Evolutionary conservation across 2,329 filamentous ascomycete genomes (phyloP).

Genomic region (Alternaria postmessia): DNA sequence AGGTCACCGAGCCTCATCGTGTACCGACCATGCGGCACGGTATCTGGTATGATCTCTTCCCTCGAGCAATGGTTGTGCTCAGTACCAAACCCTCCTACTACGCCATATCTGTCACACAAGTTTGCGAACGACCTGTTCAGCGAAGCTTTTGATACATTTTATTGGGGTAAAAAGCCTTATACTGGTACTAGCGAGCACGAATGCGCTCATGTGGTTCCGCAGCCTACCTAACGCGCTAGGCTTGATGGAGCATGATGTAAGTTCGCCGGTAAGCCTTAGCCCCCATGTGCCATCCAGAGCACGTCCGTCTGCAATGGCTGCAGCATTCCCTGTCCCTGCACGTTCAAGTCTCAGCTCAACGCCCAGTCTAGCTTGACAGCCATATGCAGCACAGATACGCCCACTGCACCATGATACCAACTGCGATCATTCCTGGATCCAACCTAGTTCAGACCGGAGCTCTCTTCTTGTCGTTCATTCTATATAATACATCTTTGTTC

Average conservation of each 20-base stretch:
- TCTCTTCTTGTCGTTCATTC: slow-evolving; percentile 25
- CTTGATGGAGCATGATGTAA: slow-evolving; percentile 33
- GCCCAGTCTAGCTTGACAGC: slow-evolving; percentile 31
- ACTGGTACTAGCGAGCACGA: slow-evolving; percentile 16
- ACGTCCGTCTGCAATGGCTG: slow-evolving; percentile 38
- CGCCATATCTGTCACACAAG: neutral
- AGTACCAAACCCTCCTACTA: neutral
- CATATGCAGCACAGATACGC: slow-evolving; percentile 35
- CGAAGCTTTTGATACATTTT: neutral
- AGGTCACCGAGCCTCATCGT: slow-evolving; percentile 24
- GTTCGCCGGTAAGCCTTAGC: slow-evolving; percentile 46
- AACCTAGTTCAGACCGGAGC: slow-evolving; percentile 26
- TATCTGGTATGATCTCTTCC: neutral
- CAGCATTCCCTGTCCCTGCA: slow-evolving; percentile 40
- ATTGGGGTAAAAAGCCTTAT: neutral
- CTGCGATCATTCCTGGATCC: slow-evolving; percentile 31
- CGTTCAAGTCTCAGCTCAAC: slow-evolving; percentile 43
- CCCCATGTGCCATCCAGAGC: slow-evolving; percentile 32
- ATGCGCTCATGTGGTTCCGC: slow-evolving; percentile 35
- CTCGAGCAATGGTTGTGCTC: neutral
- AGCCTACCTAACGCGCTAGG: slow-evolving; percentile 32
- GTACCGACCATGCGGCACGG: slow-evolving; percentile 20
- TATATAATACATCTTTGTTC: slow-evolving; percentile 44
- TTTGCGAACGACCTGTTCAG: neutral
- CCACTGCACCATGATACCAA: slow-evolving; percentile 28